phyloP scores from a whole-genome alignment of 2,329 filamentous ascomycete species.

The Huntiella abstrusa region DNA sequence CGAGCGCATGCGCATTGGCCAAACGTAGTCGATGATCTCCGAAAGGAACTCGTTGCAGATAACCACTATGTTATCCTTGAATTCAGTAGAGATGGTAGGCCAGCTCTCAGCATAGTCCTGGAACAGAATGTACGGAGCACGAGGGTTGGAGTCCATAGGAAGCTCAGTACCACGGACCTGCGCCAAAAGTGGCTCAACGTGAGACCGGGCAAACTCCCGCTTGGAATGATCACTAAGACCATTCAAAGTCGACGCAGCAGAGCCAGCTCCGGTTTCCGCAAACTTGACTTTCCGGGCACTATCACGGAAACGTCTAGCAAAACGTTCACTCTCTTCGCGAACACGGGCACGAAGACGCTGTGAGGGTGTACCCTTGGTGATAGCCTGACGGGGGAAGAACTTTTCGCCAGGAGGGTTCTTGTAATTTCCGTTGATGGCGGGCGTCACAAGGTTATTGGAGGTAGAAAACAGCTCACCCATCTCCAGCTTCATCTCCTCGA shows the following conservation, averaged over 20 bases:
- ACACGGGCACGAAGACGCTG: slow-evolving; percentile 32
- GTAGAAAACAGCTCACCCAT: slow-evolving; percentile 33
- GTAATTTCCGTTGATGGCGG: slow-evolving; percentile 34
- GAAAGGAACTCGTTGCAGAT: slow-evolving; percentile 35
- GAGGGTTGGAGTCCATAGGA: slow-evolving; percentile 32
- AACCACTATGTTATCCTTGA: slow-evolving; percentile 34
- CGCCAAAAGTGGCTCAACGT: slow-evolving; percentile 29
- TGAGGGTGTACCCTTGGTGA: slow-evolving; percentile 29
- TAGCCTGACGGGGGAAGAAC: slow-evolving; percentile 31
- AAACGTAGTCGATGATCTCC: slow-evolving; percentile 31
- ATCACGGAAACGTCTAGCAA: slow-evolving; percentile 28
- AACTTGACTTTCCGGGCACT: slow-evolving; percentile 32
- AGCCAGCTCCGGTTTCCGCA: slow-evolving; percentile 12
- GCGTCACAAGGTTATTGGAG: slow-evolving; percentile 34
- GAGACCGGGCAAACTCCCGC: slow-evolving; percentile 27
- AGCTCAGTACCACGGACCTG: slow-evolving; percentile 34
- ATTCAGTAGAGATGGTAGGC: slow-evolving; percentile 32
- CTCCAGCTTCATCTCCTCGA: slow-evolving; percentile 34
- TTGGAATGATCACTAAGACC: slow-evolving; percentile 22
- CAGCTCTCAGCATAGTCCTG: slow-evolving; percentile 34
- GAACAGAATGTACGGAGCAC: slow-evolving; percentile 34
- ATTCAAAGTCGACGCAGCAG: slow-evolving; percentile 12
- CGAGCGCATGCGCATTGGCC: slow-evolving; percentile 32
- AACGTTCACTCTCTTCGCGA: slow-evolving; percentile 32
- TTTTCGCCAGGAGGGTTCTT: slow-evolving; percentile 33